These are phyloP conservation scores for Epichloe uncinata DNA, from an alignment of 2,329 filamentous ascomycete genomes.

Conservation along the genomic window DNA sequence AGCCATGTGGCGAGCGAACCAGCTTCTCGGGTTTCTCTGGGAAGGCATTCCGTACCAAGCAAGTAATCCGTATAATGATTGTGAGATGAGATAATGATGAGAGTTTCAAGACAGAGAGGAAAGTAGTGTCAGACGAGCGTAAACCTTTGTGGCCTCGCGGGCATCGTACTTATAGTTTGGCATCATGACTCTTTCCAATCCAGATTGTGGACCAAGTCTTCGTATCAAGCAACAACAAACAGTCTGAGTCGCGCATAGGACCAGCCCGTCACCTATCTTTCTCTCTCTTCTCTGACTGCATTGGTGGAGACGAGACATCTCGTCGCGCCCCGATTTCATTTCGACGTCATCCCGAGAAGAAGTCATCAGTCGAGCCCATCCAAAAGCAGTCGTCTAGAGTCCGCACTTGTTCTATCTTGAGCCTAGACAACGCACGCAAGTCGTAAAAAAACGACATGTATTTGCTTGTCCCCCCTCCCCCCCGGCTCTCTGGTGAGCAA, in stretches of 20 bases:
- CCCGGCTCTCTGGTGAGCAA: too few species aligned
- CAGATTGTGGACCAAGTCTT: not conserved
- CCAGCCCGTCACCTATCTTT: not conserved
- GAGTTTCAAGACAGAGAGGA: too few species aligned
- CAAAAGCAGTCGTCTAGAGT: not conserved
- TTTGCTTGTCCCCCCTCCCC: not conserved
- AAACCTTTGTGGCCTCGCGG: too few species aligned
- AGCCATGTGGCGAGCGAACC: conserved; percentile 28
- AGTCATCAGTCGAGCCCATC: not conserved
- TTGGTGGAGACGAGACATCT: not conserved
- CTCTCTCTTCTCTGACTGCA: too few species aligned
- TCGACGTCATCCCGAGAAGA: not conserved
- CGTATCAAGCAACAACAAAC: not conserved
- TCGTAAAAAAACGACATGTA: not conserved
- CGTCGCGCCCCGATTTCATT: too few species aligned
- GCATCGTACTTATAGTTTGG: not conserved
- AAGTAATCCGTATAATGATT: too few species aligned
- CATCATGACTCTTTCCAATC: not conserved
- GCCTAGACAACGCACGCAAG: not conserved
- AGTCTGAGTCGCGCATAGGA: not conserved
- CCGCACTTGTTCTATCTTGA: not conserved
- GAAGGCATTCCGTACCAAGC: conserved; percentile 15
- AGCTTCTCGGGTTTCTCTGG: conserved; percentile 17
- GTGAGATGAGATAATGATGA: too few species aligned
- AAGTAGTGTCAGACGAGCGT: too few species aligned